Evolutionary conservation across 140 eudicot genomes (phyloP).

Genomic region (Oenanthe javanica): DNA sequence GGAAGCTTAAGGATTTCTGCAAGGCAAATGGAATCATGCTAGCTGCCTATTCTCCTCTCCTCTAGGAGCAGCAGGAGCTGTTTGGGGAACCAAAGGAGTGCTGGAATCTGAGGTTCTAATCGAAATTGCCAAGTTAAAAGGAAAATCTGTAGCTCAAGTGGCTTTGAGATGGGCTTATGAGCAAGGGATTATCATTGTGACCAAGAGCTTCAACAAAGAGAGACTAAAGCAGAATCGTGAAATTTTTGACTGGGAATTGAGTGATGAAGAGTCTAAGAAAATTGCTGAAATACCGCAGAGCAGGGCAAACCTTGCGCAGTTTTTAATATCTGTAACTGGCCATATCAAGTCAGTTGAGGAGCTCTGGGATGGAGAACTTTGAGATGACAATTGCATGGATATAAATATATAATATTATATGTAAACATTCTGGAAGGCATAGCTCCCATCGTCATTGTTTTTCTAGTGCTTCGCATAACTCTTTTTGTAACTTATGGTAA

Average conservation of each 20-base stretch:
- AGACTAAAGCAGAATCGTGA: constrained; percentile 5
- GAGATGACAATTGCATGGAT: neutral
- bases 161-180: constrained; percentile 11
- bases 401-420: neutral
- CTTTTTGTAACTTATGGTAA: neutral
- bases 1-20: constrained; percentile 12
- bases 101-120: constrained; percentile 3
- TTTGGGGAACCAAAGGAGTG: constrained; percentile 5
- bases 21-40: neutral
- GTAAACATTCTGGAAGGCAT: neutral
- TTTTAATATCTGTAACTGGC: neutral
- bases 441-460: neutral
- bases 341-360: neutral
- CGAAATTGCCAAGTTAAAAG: neutral
- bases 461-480: neutral
- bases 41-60: constrained; percentile 1
- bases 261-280: neutral
- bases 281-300: constrained; percentile 7
- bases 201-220: constrained; percentile 9
- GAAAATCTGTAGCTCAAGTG: constrained; percentile 4
- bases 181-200: neutral
- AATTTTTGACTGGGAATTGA: neutral
- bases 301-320: neutral
- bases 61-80: neutral
- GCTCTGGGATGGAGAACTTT: constrained; percentile 9